These are phyloP conservation scores for Panaeolus cyanescens DNA, from an alignment of 768 basidiomycete species.

Conservation along the genomic window DNA sequence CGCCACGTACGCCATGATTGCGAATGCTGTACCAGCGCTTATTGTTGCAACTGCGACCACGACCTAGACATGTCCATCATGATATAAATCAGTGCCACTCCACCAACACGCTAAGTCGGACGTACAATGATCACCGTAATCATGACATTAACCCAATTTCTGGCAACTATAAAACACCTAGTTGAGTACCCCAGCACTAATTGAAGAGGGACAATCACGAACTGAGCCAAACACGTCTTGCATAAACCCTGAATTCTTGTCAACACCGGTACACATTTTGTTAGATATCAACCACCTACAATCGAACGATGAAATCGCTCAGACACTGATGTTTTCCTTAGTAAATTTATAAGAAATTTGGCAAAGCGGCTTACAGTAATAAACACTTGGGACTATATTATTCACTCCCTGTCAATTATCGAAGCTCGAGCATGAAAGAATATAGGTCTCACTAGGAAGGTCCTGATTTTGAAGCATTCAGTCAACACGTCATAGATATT, in stretches of 20 bases:
- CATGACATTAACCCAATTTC: neutral
- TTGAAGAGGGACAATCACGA: neutral
- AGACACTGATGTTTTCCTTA: conserved; percentile 17
- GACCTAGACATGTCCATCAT: neutral
- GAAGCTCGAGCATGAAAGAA: neutral
- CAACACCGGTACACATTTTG: too few relatives aligned
- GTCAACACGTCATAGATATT: neutral
- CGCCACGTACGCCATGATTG: conserved; percentile 27
- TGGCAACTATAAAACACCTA: neutral
- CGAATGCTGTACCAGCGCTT: conserved; percentile 21
- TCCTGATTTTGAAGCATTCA: conserved; percentile 16
- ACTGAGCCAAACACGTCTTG: conserved; percentile 17
- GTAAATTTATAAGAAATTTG: neutral
- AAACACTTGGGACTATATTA: conserved; percentile 24
- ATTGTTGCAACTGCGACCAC: neutral
- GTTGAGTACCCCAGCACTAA: too few relatives aligned
- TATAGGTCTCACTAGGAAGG: conserved; percentile 21
- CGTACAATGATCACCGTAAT: neutral
- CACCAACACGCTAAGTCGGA: neutral
- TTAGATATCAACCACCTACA: conserved; percentile 18
- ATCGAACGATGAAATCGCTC: conserved; percentile 31
- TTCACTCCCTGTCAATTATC: too few relatives aligned
- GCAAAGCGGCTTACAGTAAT: conserved; percentile 22
- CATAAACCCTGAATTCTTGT: conserved; percentile 21
- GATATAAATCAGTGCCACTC: too few relatives aligned